A percentile compares a stretch with the other conserved stretches of the same genome.
Evolutionary conservation across 108 stramenopile species (phyloP).

Genomic region (Hondaea fermentalgiana): DNA sequence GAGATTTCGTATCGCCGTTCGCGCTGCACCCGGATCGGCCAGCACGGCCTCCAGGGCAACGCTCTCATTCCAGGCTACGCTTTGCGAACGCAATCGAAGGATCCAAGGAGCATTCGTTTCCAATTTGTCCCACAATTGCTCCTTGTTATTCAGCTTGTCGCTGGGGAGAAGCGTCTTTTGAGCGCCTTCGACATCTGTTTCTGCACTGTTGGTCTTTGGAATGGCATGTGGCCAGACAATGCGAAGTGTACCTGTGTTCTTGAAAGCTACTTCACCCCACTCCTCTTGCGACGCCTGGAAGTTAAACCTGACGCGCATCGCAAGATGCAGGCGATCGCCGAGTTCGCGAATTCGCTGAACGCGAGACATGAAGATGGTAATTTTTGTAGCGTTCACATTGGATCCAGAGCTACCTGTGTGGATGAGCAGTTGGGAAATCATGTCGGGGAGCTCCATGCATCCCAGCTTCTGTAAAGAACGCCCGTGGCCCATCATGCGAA

Average conservation of each 20-base stretch:
- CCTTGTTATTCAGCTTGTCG: neutral
- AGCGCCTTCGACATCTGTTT: neutral
- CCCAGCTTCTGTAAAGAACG: neutral
- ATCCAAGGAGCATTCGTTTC: neutral
- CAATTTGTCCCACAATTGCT: neutral
- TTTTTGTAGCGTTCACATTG: neutral
- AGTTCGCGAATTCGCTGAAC: neutral
- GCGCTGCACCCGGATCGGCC: neutral
- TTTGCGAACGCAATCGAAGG: neutral
- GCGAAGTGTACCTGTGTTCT: neutral
- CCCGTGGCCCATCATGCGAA: constrained; percentile 16
- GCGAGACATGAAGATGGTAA: neutral
- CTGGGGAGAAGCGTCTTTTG: neutral
- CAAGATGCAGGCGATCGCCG: neutral
- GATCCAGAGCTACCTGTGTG: neutral
- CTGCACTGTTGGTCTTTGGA: neutral
- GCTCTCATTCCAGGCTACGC: neutral
- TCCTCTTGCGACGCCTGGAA: neutral
- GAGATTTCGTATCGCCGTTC: neutral
- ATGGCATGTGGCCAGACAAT: neutral
- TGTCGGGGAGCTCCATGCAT: constrained; percentile 9
- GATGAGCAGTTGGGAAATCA: neutral
- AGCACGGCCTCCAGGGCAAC: neutral
- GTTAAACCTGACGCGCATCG: neutral
- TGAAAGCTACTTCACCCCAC: neutral